Conservation (phyloP, 2,329 filamentous ascomycete species). For the Fusarium foetens region DNA sequence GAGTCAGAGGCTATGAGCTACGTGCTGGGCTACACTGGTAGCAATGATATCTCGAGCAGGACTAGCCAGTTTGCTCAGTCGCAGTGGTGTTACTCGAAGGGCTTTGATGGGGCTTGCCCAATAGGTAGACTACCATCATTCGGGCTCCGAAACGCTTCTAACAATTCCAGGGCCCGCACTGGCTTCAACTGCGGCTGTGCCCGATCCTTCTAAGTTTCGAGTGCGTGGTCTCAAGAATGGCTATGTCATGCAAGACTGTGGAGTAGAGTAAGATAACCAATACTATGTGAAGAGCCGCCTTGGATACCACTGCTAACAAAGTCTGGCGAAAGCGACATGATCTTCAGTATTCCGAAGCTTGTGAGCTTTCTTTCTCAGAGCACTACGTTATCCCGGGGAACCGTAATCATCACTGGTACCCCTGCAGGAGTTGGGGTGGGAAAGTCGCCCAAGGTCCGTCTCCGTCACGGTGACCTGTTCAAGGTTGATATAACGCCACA, state of each 20-base stretch:
- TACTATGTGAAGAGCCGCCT: too few relatives aligned
- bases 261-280: conserved; percentile 39
- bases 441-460: too few relatives aligned
- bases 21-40: conserved; percentile 44
- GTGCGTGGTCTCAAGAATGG: conserved; percentile 62
- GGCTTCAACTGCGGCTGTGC: conserved; percentile 56
- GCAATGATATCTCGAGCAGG: conserved; percentile 67
- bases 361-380: too few relatives aligned
- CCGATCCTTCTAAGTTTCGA: conserved; percentile 53
- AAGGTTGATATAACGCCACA: too few relatives aligned
- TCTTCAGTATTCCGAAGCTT: too few relatives aligned
- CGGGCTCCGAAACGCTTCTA: neutral
- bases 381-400: too few relatives aligned
- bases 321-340: too few relatives aligned
- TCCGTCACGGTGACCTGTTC: too few relatives aligned
- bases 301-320: too few relatives aligned
- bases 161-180: conserved; percentile 56
- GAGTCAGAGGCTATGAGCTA: neutral
- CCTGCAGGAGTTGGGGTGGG: too few relatives aligned
- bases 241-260: conserved; percentile 60
- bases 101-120: conserved; percentile 52
- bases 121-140: neutral
- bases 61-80: conserved; percentile 31
- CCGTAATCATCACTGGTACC: too few relatives aligned
- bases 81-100: conserved; percentile 60